These are phyloP conservation scores for Taxillus chinensis DNA, from an alignment of 164 flowering plant genomes.

Conservation along the genomic window DNA sequence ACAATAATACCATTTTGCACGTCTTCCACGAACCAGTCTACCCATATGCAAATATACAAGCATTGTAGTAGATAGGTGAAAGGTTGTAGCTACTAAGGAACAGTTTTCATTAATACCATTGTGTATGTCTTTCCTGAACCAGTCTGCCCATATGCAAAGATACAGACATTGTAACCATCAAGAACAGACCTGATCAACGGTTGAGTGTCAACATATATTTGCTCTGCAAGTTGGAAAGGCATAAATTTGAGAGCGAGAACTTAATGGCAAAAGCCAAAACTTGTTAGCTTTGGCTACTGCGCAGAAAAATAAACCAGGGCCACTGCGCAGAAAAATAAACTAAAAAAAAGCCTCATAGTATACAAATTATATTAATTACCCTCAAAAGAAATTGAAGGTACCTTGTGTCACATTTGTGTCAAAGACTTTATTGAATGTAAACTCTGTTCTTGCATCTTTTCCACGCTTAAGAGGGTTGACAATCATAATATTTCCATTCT, in stretches of 20 bases:
- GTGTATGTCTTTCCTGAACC: slow-evolving; percentile 97
- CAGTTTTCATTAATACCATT: slow-evolving; percentile 42
- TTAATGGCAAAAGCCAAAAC: not conserved
- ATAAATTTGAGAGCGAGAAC: not conserved
- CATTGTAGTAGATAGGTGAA: too few species aligned
- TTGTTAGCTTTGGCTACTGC: too few species aligned
- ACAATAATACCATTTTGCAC: too few species aligned
- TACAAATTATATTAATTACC: not conserved
- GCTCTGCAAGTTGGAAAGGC: slow-evolving; percentile 41
- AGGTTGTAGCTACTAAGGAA: too few species aligned
- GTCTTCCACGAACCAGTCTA: too few species aligned
- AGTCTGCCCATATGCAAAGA: slow-evolving; percentile 95
- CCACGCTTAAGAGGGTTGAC: slow-evolving; percentile 68
- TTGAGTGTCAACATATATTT: slow-evolving; percentile 71
- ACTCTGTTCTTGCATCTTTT: slow-evolving; percentile 63
- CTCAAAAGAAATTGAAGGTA: slow-evolving; percentile 16
- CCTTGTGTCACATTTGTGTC: slow-evolving; percentile 59
- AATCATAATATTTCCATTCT: slow-evolving; percentile 75
- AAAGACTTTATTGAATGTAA: slow-evolving; percentile 71
- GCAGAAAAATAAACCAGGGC: too few species aligned
- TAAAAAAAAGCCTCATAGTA: too few species aligned
- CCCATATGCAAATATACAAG: too few species aligned
- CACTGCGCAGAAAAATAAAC: too few species aligned
- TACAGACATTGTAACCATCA: slow-evolving; percentile 89
- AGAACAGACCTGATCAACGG: slow-evolving; percentile 77